Percentiles rank a stretch among this genome's conserved stretches.
These are phyloP conservation scores for Hypoxylon trugodes DNA, from an alignment of 495 filamentous ascomycete species.

Conservation along the genomic window DNA sequence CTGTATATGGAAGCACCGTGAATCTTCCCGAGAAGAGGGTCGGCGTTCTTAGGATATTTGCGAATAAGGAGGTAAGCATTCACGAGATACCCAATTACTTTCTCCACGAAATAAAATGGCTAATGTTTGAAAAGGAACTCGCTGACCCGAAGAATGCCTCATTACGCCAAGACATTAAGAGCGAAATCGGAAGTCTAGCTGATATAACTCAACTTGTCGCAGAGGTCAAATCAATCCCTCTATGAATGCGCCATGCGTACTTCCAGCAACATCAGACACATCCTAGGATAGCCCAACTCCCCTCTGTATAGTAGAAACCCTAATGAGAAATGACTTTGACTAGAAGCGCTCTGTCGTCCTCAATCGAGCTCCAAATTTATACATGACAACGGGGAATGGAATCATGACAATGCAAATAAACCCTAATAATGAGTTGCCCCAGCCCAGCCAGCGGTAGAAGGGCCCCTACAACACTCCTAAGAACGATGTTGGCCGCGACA, in stretches of 20 bases:
- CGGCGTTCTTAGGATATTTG: conserved; percentile 7
- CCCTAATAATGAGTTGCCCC: not conserved
- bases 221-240: conserved; percentile 11
- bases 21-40: conserved; percentile 28
- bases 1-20: conserved; percentile 24
- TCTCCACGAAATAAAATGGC: not conserved
- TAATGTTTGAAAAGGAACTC: conserved; percentile 12
- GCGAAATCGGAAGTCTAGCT: conserved; percentile 5
- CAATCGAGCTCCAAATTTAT: not conserved
- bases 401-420: not conserved
- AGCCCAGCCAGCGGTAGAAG: not conserved
- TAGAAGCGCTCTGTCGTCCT: not conserved
- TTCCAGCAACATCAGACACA: too few species aligned
- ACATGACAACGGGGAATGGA: not conserved
- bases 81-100: not conserved
- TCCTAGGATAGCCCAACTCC: too few species aligned
- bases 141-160: conserved; percentile 10
- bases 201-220: conserved; percentile 17
- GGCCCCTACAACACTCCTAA: not conserved
- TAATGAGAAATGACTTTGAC: too few species aligned
- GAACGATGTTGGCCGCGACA: not conserved
- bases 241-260: not conserved
- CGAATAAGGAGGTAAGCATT: conserved; percentile 22
- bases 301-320: too few species aligned
- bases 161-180: conserved; percentile 12